phyloP scores from a whole-genome alignment of 1,139 yeast genomes.

The Spathaspora sp. region DNA sequence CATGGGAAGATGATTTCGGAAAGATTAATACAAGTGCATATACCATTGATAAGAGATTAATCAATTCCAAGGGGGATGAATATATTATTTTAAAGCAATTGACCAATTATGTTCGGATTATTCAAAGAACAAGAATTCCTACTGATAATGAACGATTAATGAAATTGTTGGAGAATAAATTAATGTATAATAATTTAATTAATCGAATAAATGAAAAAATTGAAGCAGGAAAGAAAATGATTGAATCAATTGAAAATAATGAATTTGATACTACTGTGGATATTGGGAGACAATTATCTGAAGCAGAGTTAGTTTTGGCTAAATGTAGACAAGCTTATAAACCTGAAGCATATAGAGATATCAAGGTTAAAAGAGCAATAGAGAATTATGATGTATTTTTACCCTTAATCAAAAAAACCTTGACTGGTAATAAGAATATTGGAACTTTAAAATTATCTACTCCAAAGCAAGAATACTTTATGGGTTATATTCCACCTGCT shows the following conservation, averaged over 20 bases:
- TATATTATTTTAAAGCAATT: conserved; percentile 39
- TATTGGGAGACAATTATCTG: conserved; percentile 15
- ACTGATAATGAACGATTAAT: conserved; percentile 15
- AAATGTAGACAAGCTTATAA: conserved; percentile 22
- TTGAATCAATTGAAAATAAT: conserved; percentile 17
- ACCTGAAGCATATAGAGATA: conserved; percentile 12
- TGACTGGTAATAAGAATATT: conserved; percentile 15
- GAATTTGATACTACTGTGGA: conserved; percentile 16
- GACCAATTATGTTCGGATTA: conserved; percentile 28
- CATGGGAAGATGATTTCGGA: conserved; percentile 16
- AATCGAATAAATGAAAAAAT: conserved; percentile 29
- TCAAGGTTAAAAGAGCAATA: conserved; percentile 10
- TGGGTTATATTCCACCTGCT: conserved; percentile 36
- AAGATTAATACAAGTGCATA: conserved; percentile 12
- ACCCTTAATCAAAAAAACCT: conserved; percentile 16
- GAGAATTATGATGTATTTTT: conserved; percentile 15
- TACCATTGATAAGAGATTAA: conserved; percentile 24
- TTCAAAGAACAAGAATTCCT: conserved; percentile 21
- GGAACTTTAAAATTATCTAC: conserved; percentile 24
- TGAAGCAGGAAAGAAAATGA: conserved; percentile 21
- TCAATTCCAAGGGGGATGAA: conserved; percentile 42
- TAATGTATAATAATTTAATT: conserved; percentile 28
- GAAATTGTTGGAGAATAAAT: conserved; percentile 19
- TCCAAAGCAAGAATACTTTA: conserved; percentile 26
- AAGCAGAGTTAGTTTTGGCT: conserved; percentile 19